Evolutionary conservation across 805 yeast genomes (phyloP).

Genomic region (Kregervanrija pseudodelftensis): DNA sequence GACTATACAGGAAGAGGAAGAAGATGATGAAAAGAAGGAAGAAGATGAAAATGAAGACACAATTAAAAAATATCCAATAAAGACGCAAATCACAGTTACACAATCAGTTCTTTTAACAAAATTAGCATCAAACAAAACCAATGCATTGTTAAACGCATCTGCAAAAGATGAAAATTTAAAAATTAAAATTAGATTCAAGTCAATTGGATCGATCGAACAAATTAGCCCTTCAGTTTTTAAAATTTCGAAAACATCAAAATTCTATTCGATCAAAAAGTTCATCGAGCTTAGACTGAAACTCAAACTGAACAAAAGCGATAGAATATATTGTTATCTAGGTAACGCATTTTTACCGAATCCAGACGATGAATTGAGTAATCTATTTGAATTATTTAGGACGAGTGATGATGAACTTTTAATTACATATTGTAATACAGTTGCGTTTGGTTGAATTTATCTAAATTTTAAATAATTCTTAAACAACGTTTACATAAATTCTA

Average conservation of each 20-base stretch:
- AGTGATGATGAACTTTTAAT: slow-evolving; percentile 33
- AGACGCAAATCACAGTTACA: slow-evolving; percentile 24
- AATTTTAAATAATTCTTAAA: neutral
- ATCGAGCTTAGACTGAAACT: slow-evolving; percentile 33
- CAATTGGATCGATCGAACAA: slow-evolving; percentile 50
- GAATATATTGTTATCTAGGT: slow-evolving; percentile 36
- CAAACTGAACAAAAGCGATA: slow-evolving; percentile 1
- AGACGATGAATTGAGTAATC: slow-evolving; percentile 34
- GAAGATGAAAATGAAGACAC: slow-evolving; percentile 8
- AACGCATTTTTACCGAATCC: slow-evolving; percentile 41
- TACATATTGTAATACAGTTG: slow-evolving; percentile 39
- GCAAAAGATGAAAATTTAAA: slow-evolving; percentile 17
- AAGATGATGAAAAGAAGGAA: slow-evolving; percentile 2
- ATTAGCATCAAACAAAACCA: slow-evolving; percentile 18
- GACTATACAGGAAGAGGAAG: neutral
- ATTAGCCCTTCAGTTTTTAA: slow-evolving; percentile 44
- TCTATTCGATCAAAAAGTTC: slow-evolving; percentile 39
- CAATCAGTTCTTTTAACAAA: slow-evolving; percentile 22
- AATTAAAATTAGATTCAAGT: slow-evolving; percentile 46
- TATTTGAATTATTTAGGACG: slow-evolving; percentile 29
- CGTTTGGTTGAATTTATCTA: slow-evolving; percentile 31
- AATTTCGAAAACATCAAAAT: slow-evolving; percentile 39
- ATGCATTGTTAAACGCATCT: slow-evolving; percentile 16
- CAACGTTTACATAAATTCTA: too few species aligned
- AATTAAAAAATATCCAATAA: slow-evolving; percentile 14